A percentile compares a stretch with the other conserved stretches of the same genome.
These are phyloP conservation scores for Infundibulicybe gibba DNA, from an alignment of 768 basidiomycete species.

Conservation along the genomic window DNA sequence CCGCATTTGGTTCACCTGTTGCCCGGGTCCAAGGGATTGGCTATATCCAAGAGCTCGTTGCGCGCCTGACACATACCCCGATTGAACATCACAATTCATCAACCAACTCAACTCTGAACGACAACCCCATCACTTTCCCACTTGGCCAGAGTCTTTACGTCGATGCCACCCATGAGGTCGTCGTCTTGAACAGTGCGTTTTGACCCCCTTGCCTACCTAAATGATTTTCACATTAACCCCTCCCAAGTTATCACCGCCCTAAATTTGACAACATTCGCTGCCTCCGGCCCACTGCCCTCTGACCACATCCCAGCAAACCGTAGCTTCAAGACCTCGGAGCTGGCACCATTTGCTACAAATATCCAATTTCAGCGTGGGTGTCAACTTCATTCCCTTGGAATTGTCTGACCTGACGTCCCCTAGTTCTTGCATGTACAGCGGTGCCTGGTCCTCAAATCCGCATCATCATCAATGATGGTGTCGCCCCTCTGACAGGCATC, in stretches of 20 bases:
- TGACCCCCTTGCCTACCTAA: neutral
- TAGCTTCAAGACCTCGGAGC: conserved; percentile 69
- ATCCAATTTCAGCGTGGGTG: conserved; percentile 80
- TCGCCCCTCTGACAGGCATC: conserved; percentile 76
- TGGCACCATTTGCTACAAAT: conserved; percentile 88
- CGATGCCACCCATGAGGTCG: conserved; percentile 91
- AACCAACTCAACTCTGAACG: conserved; percentile 80
- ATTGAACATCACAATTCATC: conserved; percentile 73
- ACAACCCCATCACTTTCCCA: conserved; percentile 67
- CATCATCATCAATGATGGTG: conserved; percentile 85
- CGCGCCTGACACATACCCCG: conserved; percentile 75
- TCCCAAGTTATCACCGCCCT: conserved; percentile 75
- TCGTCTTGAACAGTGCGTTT: conserved; percentile 72
- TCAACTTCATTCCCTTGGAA: neutral
- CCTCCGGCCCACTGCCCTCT: conserved; percentile 68
- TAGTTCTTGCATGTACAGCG: conserved; percentile 62
- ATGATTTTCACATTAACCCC: neutral
- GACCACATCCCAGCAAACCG: conserved; percentile 65
- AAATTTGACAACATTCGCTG: conserved; percentile 74
- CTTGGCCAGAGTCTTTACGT: conserved; percentile 73
- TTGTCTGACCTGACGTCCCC: neutral
- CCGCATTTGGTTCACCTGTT: conserved; percentile 79
- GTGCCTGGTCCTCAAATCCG: conserved; percentile 60
- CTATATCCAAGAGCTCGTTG: conserved; percentile 79
- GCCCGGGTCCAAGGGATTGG: conserved; percentile 76